These are phyloP conservation scores for Candida boidinii DNA, from an alignment of 805 yeast genomes.

Conservation along the genomic window DNA sequence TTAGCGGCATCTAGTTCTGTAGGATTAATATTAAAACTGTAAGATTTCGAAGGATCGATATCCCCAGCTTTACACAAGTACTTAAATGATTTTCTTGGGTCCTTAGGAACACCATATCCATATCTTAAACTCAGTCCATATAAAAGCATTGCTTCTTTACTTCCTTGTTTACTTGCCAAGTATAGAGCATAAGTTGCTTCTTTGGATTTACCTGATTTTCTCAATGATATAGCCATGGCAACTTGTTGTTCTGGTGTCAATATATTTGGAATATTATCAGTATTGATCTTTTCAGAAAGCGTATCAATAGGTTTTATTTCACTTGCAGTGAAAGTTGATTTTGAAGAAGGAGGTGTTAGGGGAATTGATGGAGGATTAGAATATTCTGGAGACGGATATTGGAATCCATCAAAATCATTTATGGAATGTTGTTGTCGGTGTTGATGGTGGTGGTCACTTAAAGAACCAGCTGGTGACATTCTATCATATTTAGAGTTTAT, in stretches of 20 bases:
- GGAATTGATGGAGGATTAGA: neutral
- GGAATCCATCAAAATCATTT: too few species aligned
- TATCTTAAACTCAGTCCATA: constrained; percentile 59
- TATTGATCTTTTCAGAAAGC: neutral
- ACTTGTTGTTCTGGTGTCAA: constrained; percentile 26
- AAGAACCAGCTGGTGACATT: too few species aligned
- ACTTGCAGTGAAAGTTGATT: neutral
- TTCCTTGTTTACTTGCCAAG: constrained; percentile 54
- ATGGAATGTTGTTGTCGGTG: too few species aligned
- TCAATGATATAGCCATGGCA: constrained; percentile 36
- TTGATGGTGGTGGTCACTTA: too few species aligned
- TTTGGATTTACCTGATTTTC: constrained; percentile 50
- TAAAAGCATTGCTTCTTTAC: constrained; percentile 56
- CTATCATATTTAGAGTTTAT: too few species aligned
- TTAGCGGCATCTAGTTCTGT: constrained; percentile 26
- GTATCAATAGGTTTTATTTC: neutral
- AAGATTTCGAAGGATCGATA: constrained; percentile 16
- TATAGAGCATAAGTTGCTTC: constrained; percentile 66
- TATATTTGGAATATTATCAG: constrained; percentile 4
- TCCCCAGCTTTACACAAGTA: constrained; percentile 53
- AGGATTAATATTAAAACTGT: constrained; percentile 25
- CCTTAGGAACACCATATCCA: constrained; percentile 61
- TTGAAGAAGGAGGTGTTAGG: neutral
- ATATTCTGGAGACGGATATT: too few species aligned
- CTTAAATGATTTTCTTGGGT: constrained; percentile 42